phyloP scores from a whole-genome alignment of 148 eudicot species.

The Chenopodium quinoa region DNA sequence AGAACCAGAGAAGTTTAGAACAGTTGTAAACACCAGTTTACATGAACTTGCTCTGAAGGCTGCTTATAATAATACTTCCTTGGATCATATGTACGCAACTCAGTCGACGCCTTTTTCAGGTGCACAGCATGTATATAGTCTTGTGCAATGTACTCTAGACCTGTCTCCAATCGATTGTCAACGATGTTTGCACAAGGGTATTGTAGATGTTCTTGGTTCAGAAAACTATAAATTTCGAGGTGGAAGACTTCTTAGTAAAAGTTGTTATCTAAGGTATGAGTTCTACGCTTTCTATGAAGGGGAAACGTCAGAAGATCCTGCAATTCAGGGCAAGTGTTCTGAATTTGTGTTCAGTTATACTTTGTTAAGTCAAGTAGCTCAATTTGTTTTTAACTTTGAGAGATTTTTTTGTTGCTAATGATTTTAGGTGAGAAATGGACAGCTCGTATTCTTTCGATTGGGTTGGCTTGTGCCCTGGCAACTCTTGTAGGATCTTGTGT shows the following conservation, averaged over 20 bases:
- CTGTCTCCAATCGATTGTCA: slow-evolving; percentile 36
- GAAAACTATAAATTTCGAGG: slow-evolving; percentile 22
- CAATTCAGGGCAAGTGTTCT: slow-evolving; percentile 8
- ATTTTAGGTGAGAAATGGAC: not conserved
- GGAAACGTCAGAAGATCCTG: slow-evolving; percentile 20
- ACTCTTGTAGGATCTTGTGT: slow-evolving; percentile 14
- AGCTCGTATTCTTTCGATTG: slow-evolving; percentile 5
- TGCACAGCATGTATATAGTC: slow-evolving; percentile 18
- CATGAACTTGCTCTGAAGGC: slow-evolving; percentile 11
- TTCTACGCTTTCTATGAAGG: slow-evolving; percentile 15
- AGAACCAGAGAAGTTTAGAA: slow-evolving; percentile 20
- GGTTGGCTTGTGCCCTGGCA: slow-evolving; percentile 10
- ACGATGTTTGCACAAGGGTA: slow-evolving; percentile 30
- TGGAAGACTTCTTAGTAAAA: slow-evolving; percentile 30
- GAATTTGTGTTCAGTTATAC: not conserved
- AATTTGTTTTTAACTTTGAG: not conserved
- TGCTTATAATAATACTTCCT: slow-evolving; percentile 13
- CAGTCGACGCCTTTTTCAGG: slow-evolving; percentile 1
- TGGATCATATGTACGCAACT: slow-evolving; percentile 24
- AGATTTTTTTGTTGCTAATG: not conserved
- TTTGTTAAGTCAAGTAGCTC: not conserved
- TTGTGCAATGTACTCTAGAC: slow-evolving; percentile 55
- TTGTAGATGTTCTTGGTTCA: slow-evolving; percentile 18
- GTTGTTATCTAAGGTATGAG: slow-evolving; percentile 42
- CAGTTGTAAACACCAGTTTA: slow-evolving; percentile 17